Evolutionary conservation across 352 stramenopile genomes (phyloP).

Genomic region (Globisporangium carolinianum): DNA sequence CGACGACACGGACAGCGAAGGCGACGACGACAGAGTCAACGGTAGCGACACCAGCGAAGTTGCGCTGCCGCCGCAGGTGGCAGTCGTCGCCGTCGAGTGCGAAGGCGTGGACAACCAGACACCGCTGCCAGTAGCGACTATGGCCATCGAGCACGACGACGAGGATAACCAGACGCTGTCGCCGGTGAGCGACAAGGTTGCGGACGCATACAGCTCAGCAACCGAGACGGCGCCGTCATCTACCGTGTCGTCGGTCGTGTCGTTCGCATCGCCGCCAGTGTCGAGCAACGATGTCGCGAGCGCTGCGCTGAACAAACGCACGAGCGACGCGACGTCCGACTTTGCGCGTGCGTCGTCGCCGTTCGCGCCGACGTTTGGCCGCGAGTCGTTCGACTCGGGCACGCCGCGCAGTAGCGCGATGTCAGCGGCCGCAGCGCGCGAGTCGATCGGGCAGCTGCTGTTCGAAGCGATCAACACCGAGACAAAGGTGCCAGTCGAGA

Average conservation of each 20-base stretch:
- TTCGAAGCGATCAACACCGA: slow-evolving; percentile 15
- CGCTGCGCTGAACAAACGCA: slow-evolving; percentile 1
- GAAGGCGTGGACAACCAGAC: too few relatives aligned
- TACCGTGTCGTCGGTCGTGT: neutral
- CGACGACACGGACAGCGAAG: slow-evolving; percentile 11
- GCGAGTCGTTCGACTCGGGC: slow-evolving; percentile 16
- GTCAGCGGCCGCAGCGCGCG: neutral
- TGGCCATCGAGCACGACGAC: too few relatives aligned
- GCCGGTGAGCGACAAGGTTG: neutral
- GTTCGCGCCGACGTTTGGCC: slow-evolving; percentile 3
- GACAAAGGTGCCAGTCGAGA: slow-evolving; percentile 1
- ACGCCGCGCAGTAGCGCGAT: slow-evolving; percentile 9
- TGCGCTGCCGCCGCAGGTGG: too few relatives aligned
- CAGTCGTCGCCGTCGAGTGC: too few relatives aligned
- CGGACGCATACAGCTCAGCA: neutral
- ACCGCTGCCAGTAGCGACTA: too few relatives aligned
- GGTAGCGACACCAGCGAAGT: neutral
- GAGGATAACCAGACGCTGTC: neutral
- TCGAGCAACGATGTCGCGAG: slow-evolving; percentile 3
- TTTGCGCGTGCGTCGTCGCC: slow-evolving; percentile 8
- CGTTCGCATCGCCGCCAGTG: slow-evolving; percentile 7
- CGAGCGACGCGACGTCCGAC: slow-evolving; percentile 7
- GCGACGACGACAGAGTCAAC: neutral
- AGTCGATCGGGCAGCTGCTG: slow-evolving; percentile 10
- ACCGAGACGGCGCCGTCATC: slow-evolving; percentile 11